phyloP scores from a whole-genome alignment of 257 asterid genomes.

The Ilex asprella region DNA sequence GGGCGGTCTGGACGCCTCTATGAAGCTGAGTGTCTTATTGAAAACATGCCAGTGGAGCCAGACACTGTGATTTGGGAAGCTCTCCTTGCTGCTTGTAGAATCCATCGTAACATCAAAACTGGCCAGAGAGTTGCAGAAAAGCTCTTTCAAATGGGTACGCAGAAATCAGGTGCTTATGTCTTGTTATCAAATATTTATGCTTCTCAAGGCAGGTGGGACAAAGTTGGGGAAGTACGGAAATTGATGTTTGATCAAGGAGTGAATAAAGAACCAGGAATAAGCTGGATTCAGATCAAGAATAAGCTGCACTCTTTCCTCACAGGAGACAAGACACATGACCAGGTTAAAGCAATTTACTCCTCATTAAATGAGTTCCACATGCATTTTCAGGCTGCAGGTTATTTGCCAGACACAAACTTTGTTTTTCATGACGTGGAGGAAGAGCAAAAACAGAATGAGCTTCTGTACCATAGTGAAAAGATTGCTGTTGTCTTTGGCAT shows the following conservation, averaged over 20 bases:
- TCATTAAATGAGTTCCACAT: neutral
- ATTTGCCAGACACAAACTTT: conserved; percentile 7
- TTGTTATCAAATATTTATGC: conserved; percentile 6
- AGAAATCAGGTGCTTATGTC: conserved; percentile 5
- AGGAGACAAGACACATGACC: neutral
- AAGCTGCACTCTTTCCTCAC: conserved; percentile 8
- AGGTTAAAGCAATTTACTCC: neutral
- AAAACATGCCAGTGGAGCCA: conserved; percentile 24
- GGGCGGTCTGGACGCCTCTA: conserved; percentile 16
- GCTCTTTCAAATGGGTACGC: conserved; percentile 15
- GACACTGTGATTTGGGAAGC: conserved; percentile 16
- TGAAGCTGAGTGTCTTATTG: conserved; percentile 18
- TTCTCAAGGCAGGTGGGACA: conserved; percentile 10
- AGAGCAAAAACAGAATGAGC: conserved; percentile 11
- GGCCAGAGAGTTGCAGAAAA: conserved; percentile 16
- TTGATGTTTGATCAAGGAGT: conserved; percentile 8
- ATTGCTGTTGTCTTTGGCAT: conserved; percentile 16
- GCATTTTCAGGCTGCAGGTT: conserved; percentile 1
- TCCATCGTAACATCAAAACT: conserved; percentile 9
- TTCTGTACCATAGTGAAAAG: conserved; percentile 12
- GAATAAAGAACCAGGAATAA: conserved; percentile 12
- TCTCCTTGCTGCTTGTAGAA: conserved; percentile 19
- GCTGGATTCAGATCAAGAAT: conserved; percentile 14
- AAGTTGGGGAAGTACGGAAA: neutral
- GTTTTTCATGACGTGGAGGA: conserved; percentile 14